Evolutionary conservation across 306 rosid genomes (phyloP).

Genomic region (Macrotyloma uniflorum): DNA sequence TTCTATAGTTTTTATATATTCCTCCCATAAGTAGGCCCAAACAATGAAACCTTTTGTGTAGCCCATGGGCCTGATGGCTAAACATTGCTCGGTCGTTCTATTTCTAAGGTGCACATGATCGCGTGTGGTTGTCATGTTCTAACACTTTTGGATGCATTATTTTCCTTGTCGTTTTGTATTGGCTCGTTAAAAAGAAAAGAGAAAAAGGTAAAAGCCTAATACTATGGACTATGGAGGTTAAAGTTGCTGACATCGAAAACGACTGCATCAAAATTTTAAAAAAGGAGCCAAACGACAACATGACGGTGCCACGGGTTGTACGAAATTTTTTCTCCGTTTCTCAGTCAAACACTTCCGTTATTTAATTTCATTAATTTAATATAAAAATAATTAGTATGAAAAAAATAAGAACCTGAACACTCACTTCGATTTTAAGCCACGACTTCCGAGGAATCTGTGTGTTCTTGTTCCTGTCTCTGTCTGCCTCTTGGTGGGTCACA

Average conservation of each 20-base stretch:
- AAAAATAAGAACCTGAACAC: not conserved
- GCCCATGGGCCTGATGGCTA: not conserved
- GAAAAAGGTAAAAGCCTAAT: not conserved
- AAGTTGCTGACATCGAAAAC: constrained; percentile 13
- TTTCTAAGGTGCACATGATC: not conserved
- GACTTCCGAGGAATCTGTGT: not conserved
- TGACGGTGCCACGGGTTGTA: constrained; percentile 35
- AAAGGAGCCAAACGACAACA: constrained; percentile 35
- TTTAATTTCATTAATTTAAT: not conserved
- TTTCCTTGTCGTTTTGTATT: constrained; percentile 35
- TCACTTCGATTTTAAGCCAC: not conserved
- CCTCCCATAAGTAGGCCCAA: too few species aligned
- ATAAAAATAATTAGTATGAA: not conserved
- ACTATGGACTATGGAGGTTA: not conserved
- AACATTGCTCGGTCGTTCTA: not conserved
- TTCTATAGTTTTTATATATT: too few species aligned
- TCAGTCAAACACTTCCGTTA: constrained; percentile 17
- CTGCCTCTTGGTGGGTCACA: not conserved
- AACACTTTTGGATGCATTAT: constrained; percentile 9
- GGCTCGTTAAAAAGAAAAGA: not conserved
- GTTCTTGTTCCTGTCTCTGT: not conserved
- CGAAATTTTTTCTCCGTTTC: not conserved
- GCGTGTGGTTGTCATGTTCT: constrained; percentile 12
- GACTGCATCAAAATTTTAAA: constrained; percentile 16
- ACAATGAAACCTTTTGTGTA: too few species aligned